These are phyloP conservation scores for Termitomyces sp. DNA, from an alignment of 768 basidiomycete species.

Conservation along the genomic window DNA sequence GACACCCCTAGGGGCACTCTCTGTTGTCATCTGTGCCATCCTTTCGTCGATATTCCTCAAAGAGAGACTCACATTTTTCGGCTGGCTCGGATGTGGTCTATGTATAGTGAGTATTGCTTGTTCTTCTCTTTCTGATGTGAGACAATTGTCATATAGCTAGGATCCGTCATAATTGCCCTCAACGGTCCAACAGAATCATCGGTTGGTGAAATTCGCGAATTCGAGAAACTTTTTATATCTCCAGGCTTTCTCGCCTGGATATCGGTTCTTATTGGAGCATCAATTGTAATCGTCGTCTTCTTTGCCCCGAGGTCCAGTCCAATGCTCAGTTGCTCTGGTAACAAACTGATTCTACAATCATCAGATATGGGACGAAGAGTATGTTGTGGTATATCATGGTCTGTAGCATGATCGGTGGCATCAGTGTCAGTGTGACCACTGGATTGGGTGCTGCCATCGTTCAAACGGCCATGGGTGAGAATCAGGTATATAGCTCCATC, in stretches of 20 bases:
- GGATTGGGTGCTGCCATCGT: conserved; percentile 92
- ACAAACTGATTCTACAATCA: neutral
- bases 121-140: neutral
- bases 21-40: conserved; percentile 93
- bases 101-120: conserved; percentile 70
- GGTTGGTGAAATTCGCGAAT: conserved; percentile 62
- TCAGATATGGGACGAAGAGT: conserved; percentile 78
- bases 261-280: conserved; percentile 54
- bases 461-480: conserved; percentile 65
- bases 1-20: conserved; percentile 94
- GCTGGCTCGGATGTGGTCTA: conserved; percentile 90
- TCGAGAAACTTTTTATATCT: conserved; percentile 75
- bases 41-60: conserved; percentile 91
- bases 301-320: conserved; percentile 68
- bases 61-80: conserved; percentile 91
- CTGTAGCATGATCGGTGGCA: conserved; percentile 95
- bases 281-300: conserved; percentile 72
- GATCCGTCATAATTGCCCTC: conserved; percentile 21
- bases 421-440: conserved; percentile 91
- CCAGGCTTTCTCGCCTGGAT: conserved; percentile 77
- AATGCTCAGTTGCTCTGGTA: conserved; percentile 7
- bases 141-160: conserved; percentile 9
- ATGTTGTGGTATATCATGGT: conserved; percentile 96
- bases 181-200: conserved; percentile 65
- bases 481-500: conserved; percentile 48